A percentile compares a stretch with the other conserved stretches of the same genome.
phyloP scores from a whole-genome alignment of 2,329 filamentous ascomycete species.

The Alternaria alternata region DNA sequence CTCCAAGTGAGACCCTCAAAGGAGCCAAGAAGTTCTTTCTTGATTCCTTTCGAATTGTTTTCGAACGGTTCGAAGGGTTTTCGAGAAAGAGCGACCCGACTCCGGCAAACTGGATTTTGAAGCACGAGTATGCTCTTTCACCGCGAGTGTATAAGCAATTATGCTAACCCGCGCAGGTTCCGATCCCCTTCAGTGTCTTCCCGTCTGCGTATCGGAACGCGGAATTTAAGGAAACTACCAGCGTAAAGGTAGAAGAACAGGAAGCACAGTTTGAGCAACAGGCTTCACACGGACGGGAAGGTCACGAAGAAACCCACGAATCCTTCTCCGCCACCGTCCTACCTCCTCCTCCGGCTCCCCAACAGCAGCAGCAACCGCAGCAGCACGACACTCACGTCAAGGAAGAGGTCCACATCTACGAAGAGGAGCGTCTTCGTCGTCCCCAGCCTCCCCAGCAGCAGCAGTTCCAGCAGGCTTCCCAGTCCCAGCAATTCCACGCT shows the following conservation, averaged over 20 bases:
- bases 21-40: slow-evolving; percentile 64
- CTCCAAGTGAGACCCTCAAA: slow-evolving; percentile 43
- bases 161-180: slow-evolving; percentile 52
- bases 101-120: slow-evolving; percentile 99
- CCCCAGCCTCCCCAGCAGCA: slow-evolving; percentile 58
- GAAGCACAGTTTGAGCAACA: slow-evolving; percentile 78
- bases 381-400: slow-evolving; percentile 65
- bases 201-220: slow-evolving; percentile 90
- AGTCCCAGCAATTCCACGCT: slow-evolving; percentile 7
- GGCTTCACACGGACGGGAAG: slow-evolving; percentile 93
- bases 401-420: slow-evolving; percentile 86
- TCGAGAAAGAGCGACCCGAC: slow-evolving; percentile 77
- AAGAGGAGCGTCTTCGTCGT: slow-evolving; percentile 79
- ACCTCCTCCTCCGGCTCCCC: slow-evolving; percentile 15
- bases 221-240: slow-evolving; percentile 64
- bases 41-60: slow-evolving; percentile 70
- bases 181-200: slow-evolving; percentile 99
- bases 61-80: slow-evolving; percentile 64
- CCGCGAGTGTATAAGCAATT: slow-evolving; percentile 2
- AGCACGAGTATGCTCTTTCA: slow-evolving; percentile 76
- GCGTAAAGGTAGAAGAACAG: slow-evolving; percentile 88
- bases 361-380: background rate
- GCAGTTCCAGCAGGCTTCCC: slow-evolving; percentile 7
- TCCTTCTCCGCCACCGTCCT: slow-evolving; percentile 60
- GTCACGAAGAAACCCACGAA: slow-evolving; percentile 80